phyloP scores from a whole-genome alignment of 169 alveolate species.

The Babesia caballi region DNA sequence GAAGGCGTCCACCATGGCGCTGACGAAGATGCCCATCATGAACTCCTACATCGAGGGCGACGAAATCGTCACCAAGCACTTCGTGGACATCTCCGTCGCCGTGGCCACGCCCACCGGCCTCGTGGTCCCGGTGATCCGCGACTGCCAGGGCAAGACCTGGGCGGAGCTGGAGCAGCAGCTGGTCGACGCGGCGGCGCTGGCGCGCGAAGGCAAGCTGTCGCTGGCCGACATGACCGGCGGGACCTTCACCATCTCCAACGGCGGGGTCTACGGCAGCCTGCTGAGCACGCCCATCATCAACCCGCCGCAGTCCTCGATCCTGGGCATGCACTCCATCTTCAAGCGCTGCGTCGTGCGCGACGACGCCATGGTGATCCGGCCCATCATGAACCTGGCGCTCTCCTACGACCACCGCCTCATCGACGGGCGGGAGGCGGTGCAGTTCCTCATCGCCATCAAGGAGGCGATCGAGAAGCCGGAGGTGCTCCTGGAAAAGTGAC shows the following conservation, averaged over 20 bases:
- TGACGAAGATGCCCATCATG: constrained; percentile 80
- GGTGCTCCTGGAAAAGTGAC: constrained; percentile 59
- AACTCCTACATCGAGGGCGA: constrained; percentile 81
- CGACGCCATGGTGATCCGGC: constrained; percentile 90
- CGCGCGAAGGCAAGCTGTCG: constrained; percentile 87
- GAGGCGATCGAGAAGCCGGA: constrained; percentile 91
- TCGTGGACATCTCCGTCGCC: constrained; percentile 92
- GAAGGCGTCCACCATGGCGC: constrained; percentile 78
- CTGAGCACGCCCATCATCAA: constrained; percentile 94
- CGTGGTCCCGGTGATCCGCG: constrained; percentile 92
- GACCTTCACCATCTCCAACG: constrained; percentile 93
- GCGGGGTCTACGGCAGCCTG: constrained; percentile 95
- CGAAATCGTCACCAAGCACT: constrained; percentile 88
- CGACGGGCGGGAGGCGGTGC: constrained; percentile 97
- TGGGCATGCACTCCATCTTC: constrained; percentile 92
- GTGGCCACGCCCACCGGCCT: constrained; percentile 96
- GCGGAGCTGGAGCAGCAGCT: constrained; percentile 87
- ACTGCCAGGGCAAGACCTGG: constrained; percentile 84
- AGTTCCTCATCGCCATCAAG: constrained; percentile 87
- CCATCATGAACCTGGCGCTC: constrained; percentile 92
- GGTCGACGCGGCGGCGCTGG: constrained; percentile 82
- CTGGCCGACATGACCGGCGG: constrained; percentile 95
- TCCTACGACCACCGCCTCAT: constrained; percentile 96
- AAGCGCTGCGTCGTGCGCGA: constrained; percentile 91
- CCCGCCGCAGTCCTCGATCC: constrained; percentile 93